These are phyloP conservation scores for Hypoxylon rubiginosum DNA, from an alignment of 2,329 filamentous ascomycete genomes.

Conservation along the genomic window DNA sequence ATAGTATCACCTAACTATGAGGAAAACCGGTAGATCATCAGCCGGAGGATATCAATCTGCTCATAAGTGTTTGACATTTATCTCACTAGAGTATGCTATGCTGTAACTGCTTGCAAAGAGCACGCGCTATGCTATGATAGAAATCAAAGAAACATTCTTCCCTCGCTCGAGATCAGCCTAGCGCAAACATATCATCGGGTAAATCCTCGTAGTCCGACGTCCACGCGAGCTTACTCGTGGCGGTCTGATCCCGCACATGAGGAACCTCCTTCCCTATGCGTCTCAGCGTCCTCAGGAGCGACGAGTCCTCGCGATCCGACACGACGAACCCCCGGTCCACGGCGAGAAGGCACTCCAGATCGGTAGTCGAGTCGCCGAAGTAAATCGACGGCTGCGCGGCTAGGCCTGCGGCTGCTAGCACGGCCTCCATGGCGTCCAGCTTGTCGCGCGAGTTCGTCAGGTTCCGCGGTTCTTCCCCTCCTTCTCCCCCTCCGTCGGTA, in stretches of 20 bases:
- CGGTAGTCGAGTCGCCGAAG: slow-evolving; percentile 70
- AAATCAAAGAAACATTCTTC: neutral
- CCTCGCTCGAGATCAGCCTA: slow-evolving; percentile 1
- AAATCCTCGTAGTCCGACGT: slow-evolving; percentile 50
- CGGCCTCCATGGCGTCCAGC: slow-evolving; percentile 55
- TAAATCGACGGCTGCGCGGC: slow-evolving; percentile 58
- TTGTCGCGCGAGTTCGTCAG: slow-evolving; percentile 63
- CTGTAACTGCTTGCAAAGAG: neutral
- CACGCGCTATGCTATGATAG: neutral
- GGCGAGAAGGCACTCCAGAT: slow-evolving; percentile 66
- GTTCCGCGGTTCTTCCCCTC: slow-evolving; percentile 47
- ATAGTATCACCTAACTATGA: too few species aligned
- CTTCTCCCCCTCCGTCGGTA: too few species aligned
- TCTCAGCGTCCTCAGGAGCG: slow-evolving; percentile 47
- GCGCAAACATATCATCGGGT: slow-evolving; percentile 23
- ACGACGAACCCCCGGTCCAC: slow-evolving; percentile 62
- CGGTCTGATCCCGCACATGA: slow-evolving; percentile 42
- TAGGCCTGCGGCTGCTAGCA: slow-evolving; percentile 44
- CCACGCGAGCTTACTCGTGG: slow-evolving; percentile 49
- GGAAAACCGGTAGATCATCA: too few species aligned
- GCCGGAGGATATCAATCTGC: too few species aligned
- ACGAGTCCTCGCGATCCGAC: slow-evolving; percentile 53
- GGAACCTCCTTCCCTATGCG: slow-evolving; percentile 52
- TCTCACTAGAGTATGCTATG: neutral
- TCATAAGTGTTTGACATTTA: too few species aligned